Conservation (phyloP, 768 basidiomycete species). For the Lenzites betulinus region DNA sequence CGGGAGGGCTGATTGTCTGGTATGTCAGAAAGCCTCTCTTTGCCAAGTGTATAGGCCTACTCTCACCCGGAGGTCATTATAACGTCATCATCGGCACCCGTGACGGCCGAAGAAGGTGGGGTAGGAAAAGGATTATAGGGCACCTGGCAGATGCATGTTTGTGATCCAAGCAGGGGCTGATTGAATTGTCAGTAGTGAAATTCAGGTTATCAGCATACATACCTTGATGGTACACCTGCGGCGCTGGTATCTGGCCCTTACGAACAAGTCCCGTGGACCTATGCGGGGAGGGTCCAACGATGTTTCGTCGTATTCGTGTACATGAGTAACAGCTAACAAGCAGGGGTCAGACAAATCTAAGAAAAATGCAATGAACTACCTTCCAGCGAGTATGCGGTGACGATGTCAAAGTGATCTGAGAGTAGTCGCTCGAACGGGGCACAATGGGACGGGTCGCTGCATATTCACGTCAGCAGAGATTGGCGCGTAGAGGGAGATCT, state of each 20-base stretch:
- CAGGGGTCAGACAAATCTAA: neutral
- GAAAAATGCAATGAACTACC: neutral
- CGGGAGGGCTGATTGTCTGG: neutral
- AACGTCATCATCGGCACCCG: neutral
- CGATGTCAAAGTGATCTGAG: conserved; percentile 13
- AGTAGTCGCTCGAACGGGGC: conserved; percentile 18
- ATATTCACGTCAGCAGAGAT: neutral
- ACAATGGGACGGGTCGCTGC: conserved; percentile 6
- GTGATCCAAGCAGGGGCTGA: conserved; percentile 7
- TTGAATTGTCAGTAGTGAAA: neutral
- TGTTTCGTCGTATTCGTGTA: conserved; percentile 22
- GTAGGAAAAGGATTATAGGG: conserved; percentile 17
- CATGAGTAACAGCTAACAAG: conserved; percentile 6
- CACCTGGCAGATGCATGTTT: conserved; percentile 12
- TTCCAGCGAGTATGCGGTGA: neutral
- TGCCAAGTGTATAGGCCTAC: neutral
- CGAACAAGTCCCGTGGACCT: conserved; percentile 11
- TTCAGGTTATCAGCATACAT: neutral
- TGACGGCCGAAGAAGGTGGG: neutral
- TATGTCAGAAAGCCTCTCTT: neutral
- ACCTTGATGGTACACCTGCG: conserved; percentile 10
- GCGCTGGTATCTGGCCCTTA: neutral
- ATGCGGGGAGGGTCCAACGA: conserved; percentile 20
- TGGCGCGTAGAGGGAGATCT: neutral
- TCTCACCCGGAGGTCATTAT: neutral